phyloP scores from a whole-genome alignment of 345 rosid genomes.

The Pugionium cornutum region DNA sequence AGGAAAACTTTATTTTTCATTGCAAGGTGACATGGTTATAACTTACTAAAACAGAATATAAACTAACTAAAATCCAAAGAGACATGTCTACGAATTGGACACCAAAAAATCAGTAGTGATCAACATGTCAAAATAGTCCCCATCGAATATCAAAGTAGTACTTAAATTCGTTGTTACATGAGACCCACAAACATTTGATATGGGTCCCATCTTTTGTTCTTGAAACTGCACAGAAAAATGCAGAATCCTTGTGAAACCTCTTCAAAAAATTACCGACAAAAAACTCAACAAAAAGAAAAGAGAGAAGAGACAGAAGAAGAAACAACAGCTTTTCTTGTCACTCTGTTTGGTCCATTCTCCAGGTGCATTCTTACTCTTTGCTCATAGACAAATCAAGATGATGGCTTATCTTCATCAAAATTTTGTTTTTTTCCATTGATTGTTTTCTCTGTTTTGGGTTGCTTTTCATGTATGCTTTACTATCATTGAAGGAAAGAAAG shows the following conservation, averaged over 20 bases:
- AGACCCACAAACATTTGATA: conserved; percentile 41
- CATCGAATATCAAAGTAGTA: conserved; percentile 30
- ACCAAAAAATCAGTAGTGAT: conserved; percentile 35
- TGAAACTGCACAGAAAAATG: conserved; percentile 35
- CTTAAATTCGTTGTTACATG: conserved; percentile 35
- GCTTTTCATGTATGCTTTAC: not conserved
- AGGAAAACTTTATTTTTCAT: not conserved
- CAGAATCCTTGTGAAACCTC: conserved; percentile 30
- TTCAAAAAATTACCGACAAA: conserved; percentile 24
- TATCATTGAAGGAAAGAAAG: not conserved
- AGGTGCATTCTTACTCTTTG: conserved; percentile 30
- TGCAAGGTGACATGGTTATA: conserved; percentile 1
- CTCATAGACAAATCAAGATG: conserved; percentile 13
- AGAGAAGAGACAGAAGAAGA: conserved; percentile 23
- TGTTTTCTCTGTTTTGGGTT: conserved; percentile 2
- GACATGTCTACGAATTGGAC: conserved; percentile 28
- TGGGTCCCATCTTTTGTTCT: conserved; percentile 38
- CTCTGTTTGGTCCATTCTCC: conserved; percentile 25
- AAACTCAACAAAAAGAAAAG: conserved; percentile 4
- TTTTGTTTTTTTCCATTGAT: not conserved
- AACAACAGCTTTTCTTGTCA: conserved; percentile 5
- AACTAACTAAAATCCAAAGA: conserved; percentile 9
- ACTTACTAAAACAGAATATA: conserved; percentile 10
- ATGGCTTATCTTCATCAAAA: conserved; percentile 6
- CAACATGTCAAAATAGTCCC: conserved; percentile 40